Evolutionary conservation across 306 rosid species (phyloP).

Genomic region (Vigna angularis): DNA sequence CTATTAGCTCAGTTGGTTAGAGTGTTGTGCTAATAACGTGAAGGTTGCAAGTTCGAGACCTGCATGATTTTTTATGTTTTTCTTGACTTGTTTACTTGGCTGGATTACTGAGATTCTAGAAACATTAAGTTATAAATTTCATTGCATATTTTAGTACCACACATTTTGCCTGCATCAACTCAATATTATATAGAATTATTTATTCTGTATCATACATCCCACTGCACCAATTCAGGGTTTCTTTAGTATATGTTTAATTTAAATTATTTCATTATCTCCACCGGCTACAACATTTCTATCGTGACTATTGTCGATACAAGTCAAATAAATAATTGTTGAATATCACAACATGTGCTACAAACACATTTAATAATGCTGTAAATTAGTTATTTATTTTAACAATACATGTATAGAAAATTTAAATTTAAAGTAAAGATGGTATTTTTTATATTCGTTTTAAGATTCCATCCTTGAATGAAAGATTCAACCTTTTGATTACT

Average conservation of each 20-base stretch:
- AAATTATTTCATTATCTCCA: conserved; percentile 3
- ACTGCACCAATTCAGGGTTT: background rate
- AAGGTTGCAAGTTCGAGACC: too few relatives aligned
- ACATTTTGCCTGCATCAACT: background rate
- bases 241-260: too few relatives aligned
- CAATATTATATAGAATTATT: background rate
- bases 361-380: too few relatives aligned
- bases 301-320: background rate
- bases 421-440: too few relatives aligned
- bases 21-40: too few relatives aligned
- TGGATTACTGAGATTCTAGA: background rate
- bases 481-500: background rate
- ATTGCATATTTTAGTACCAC: background rate
- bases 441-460: too few relatives aligned
- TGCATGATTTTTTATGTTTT: background rate
- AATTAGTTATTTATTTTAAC: background rate
- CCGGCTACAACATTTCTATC: background rate
- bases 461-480: too few relatives aligned
- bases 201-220: too few relatives aligned
- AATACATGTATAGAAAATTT: background rate
- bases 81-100: background rate
- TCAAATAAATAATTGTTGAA: background rate
- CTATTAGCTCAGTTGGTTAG: too few relatives aligned
- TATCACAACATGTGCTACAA: too few relatives aligned
- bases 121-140: background rate